Evolutionary conservation across 345 rosid genomes (phyloP), one percentile per base, ranked within the genome.

Genomic region (Brassica carinata): DNA sequence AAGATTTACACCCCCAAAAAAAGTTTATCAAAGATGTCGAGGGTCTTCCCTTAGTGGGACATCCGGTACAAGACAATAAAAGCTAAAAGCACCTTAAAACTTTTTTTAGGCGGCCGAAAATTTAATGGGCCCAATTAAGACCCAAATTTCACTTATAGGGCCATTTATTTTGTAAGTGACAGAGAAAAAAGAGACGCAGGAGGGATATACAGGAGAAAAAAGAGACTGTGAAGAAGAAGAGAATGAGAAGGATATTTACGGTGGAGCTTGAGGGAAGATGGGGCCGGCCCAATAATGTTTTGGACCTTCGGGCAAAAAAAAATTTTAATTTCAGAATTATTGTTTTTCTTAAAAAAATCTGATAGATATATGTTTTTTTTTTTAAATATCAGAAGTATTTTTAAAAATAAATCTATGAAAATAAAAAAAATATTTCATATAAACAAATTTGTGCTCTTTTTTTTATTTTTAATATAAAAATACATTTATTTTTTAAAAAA

Each of bases 241-340:
- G 67, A 43, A 94, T 94, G 98, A 97, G 94, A 77, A 94, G 94
- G 86, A 69, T 91, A 71, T 94, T 87, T 75, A 86, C 85, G 88
- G 96, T 94, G 84, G 97, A 94, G 85, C 86, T 91, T n/a, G 96
- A 92, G 23, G 98, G 98, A 71, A 87, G 96, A 85, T 85, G 26
- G 26, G 23, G 2, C 0, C 26, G 26, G 26, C 0, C 2, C 26
- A 23, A 23, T 23, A 2, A 23, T 23, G 26, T 23, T 2, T 1
- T 23, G 26, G 26, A 23, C 26, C 26, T 23, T 23, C 26, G 26
- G 26, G 0, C 26, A 23, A 23, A 23, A 23, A 23, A 23, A 23
- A 23, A 23, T 1, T 23, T 23, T 23, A 23, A 23, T 23, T 23
- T 23, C 26, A 2, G 26, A 23, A 23, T 23, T 23, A 23, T 23